phyloP scores from a whole-genome alignment of 352 stramenopile species.

The Phytophthora fragariaefolia region DNA sequence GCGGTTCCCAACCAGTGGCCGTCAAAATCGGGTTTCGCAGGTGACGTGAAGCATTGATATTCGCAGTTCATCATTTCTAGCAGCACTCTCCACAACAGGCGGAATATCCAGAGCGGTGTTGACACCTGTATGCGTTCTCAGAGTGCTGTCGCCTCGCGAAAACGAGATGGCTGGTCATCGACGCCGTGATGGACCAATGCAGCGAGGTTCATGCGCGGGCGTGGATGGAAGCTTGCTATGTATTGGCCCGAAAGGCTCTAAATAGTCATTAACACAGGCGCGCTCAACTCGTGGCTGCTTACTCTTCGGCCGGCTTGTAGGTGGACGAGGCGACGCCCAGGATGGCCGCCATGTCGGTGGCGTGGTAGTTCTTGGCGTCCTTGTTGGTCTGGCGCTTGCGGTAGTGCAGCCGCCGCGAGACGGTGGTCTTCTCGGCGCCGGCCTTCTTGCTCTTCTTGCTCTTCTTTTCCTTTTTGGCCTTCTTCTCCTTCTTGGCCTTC shows the following conservation, averaged over 20 bases:
- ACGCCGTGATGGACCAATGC: no score
- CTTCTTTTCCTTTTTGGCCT: slow-evolving; percentile 70
- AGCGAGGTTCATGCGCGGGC: no score
- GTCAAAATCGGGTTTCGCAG: not conserved
- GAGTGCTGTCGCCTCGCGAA: not conserved
- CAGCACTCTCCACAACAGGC: not conserved
- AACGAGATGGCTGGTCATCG: no score
- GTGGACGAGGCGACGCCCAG: slow-evolving; percentile 72
- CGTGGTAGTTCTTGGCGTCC: slow-evolving; percentile 86
- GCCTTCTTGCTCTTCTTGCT: slow-evolving; percentile 71
- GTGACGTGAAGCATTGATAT: not conserved
- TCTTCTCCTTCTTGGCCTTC: slow-evolving; percentile 50
- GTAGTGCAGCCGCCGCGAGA: slow-evolving; percentile 81
- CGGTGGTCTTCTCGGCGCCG: slow-evolving; percentile 39
- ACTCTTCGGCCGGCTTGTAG: slow-evolving; percentile 31
- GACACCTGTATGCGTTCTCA: not conserved
- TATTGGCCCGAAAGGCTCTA: slow-evolving; percentile 36
- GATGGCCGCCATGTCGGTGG: slow-evolving; percentile 86
- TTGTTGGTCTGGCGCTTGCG: slow-evolving; percentile 87
- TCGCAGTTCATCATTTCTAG: not conserved
- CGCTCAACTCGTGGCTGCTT: slow-evolving; percentile 2
- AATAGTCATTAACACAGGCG: slow-evolving; percentile 32
- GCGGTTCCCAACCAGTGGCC: slow-evolving; percentile 31
- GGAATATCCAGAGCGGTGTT: not conserved
- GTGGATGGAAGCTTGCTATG: slow-evolving; percentile 29